Conservation (phyloP, 495 filamentous ascomycete species). For the Tuber melanosporum region DNA sequence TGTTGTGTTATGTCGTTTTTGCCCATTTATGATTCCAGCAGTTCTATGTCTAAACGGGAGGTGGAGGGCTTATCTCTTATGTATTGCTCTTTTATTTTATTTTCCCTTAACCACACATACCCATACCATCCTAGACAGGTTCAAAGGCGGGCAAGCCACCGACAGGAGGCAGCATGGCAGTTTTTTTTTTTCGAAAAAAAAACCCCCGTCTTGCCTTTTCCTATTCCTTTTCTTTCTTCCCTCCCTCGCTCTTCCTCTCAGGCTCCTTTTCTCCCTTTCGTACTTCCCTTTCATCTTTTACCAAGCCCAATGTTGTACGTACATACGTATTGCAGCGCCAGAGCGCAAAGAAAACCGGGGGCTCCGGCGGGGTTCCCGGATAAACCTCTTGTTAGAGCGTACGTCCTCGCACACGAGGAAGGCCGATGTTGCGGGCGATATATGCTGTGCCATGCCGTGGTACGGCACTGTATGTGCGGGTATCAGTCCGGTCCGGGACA, state of each 20-base stretch:
- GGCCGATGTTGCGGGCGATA: neutral
- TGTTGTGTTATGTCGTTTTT: neutral
- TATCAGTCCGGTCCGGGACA: neutral
- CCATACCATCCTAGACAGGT: neutral
- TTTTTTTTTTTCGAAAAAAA: too few relatives aligned
- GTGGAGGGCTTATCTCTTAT: neutral
- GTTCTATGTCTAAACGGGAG: neutral
- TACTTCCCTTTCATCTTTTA: neutral
- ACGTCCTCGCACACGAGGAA: neutral
- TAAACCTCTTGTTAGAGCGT: neutral
- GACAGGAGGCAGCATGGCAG: neutral
- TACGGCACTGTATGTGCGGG: neutral
- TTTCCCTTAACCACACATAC: neutral
- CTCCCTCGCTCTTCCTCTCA: neutral
- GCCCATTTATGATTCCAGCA: neutral
- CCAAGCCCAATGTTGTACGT: neutral
- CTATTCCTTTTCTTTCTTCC: neutral
- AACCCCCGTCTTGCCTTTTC: neutral
- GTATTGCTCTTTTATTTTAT: neutral
- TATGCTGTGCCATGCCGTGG: neutral
- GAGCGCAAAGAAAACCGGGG: constrained; percentile 3
- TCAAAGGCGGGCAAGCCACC: neutral
- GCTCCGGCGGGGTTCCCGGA: neutral
- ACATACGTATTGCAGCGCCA: neutral
- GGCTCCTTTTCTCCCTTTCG: neutral